Evolutionary conservation across 2,329 filamentous ascomycete species (phyloP).

Genomic region (Claviceps sp.): DNA sequence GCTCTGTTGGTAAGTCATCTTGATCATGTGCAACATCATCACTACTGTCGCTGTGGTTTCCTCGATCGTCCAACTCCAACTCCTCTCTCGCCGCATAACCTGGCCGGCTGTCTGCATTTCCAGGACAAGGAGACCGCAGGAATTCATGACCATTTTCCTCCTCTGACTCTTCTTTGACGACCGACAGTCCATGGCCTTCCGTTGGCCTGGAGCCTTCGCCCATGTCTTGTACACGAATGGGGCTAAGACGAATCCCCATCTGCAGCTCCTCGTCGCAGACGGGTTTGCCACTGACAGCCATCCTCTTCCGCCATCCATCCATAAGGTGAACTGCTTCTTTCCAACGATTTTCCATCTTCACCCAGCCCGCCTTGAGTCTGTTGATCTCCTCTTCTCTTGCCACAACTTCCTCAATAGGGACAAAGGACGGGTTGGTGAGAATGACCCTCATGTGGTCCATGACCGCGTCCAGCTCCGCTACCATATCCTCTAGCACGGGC

Average conservation of each 20-base stretch:
- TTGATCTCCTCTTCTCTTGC: conserved; percentile 84
- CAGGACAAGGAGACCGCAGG: conserved; percentile 16
- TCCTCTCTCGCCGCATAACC: conserved; percentile 7
- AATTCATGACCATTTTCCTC: conserved; percentile 13
- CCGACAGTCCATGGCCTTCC: conserved; percentile 26
- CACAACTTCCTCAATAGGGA: conserved; percentile 87
- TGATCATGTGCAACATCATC: conserved; percentile 31
- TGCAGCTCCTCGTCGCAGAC: conserved; percentile 56
- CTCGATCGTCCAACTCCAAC: conserved; percentile 2
- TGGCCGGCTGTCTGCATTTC: conserved; percentile 4
- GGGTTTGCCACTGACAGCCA: conserved; percentile 56
- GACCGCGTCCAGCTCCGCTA: conserved; percentile 60
- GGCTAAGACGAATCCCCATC: conserved; percentile 52
- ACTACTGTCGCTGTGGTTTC: conserved; percentile 23
- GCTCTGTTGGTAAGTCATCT: conserved; percentile 20
- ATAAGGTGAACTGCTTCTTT: conserved; percentile 82
- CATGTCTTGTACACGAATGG: conserved; percentile 40
- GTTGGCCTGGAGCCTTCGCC: conserved; percentile 25
- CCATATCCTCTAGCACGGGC: conserved; percentile 49
- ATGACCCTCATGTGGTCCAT: conserved; percentile 71
- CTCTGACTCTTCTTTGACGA: conserved; percentile 34
- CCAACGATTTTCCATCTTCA: conserved; percentile 87
- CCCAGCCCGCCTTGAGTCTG: conserved; percentile 71
- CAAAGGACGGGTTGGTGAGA: conserved; percentile 90
- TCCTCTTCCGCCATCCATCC: conserved; percentile 78